Evolutionary conservation across 176 grass and related monocot genomes (phyloP).

Genomic region (Carex littledalei): DNA sequence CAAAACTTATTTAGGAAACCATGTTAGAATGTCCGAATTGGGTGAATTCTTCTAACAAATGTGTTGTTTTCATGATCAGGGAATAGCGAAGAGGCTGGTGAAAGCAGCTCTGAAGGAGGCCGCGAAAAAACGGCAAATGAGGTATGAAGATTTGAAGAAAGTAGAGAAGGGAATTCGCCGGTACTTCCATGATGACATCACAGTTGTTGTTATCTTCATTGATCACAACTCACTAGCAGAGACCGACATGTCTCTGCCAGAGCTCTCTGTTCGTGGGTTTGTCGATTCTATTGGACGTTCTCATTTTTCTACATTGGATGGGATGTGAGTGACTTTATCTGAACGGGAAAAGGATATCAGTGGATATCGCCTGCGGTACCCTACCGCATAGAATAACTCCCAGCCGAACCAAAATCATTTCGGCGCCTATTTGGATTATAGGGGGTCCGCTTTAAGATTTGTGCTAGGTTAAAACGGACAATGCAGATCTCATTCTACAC

Average conservation of each 20-base stretch:
- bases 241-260: slow-evolving; percentile 35
- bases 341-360: neutral
- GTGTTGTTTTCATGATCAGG: slow-evolving; percentile 24
- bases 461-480: too few relatives aligned
- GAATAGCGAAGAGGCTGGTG: slow-evolving; percentile 47
- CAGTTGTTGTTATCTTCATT: slow-evolving; percentile 44
- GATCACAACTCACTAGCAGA: slow-evolving; percentile 41
- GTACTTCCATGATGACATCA: slow-evolving; percentile 58
- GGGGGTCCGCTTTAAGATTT: too few relatives aligned
- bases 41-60: neutral
- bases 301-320: slow-evolving; percentile 66
- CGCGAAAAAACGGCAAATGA: slow-evolving; percentile 46
- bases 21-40: neutral
- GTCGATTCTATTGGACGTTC: slow-evolving; percentile 58
- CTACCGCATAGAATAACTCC: too few relatives aligned
- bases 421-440: too few relatives aligned
- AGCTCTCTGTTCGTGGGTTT: slow-evolving; percentile 85
- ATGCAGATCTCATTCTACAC: too few relatives aligned
- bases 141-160: slow-evolving; percentile 46
- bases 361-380: too few relatives aligned
- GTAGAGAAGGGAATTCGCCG: slow-evolving; percentile 51
- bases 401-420: too few relatives aligned
- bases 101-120: slow-evolving; percentile 49
- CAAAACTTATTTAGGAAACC: neutral
- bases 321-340: slow-evolving; percentile 39